Evolutionary conservation across 1,284 basidiomycete species (phyloP).

Genomic region (Rugosomyces carneus): DNA sequence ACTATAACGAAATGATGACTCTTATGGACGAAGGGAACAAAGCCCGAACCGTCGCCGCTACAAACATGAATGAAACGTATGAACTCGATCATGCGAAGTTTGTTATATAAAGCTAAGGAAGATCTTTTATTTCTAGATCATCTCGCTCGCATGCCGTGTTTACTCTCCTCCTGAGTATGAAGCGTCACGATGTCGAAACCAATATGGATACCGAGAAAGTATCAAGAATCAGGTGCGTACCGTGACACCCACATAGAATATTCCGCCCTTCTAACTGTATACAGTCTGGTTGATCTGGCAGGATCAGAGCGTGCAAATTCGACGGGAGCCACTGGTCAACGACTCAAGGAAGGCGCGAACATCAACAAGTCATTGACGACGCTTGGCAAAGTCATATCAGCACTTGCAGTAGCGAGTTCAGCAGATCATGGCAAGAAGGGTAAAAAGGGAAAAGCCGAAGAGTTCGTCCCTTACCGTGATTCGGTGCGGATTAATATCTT

Average conservation of each 20-base stretch:
- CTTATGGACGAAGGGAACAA: constrained; percentile 99
- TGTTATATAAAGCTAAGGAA: constrained; percentile 9
- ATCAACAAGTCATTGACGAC: constrained; percentile 98
- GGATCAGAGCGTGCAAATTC: constrained; percentile 96
- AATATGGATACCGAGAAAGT: constrained; percentile 94
- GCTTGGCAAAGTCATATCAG: constrained; percentile 94
- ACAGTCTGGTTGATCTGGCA: constrained; percentile 88
- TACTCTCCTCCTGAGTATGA: constrained; percentile 90
- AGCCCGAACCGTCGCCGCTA: constrained; percentile 94
- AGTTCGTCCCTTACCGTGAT: constrained; percentile 92
- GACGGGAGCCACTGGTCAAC: constrained; percentile 91
- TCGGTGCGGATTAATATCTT: no score
- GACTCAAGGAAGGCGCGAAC: constrained; percentile 93
- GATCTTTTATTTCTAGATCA: constrained; percentile 43
- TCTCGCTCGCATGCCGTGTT: constrained; percentile 98
- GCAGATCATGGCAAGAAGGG: constrained; percentile 60
- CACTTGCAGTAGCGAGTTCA: constrained; percentile 77
- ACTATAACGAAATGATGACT: constrained; percentile 94
- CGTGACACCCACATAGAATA: no score
- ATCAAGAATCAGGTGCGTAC: constrained; percentile 80
- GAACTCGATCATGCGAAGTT: constrained; percentile 22
- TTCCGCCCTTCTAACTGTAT: no score
- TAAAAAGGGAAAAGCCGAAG: constrained; percentile 83
- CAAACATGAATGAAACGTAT: constrained; percentile 98
- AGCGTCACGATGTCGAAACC: constrained; percentile 74